Evolutionary conservation across 345 rosid species (phyloP), one percentile per base, ranked within the genome.

Genomic region (Murraya paniculata): DNA sequence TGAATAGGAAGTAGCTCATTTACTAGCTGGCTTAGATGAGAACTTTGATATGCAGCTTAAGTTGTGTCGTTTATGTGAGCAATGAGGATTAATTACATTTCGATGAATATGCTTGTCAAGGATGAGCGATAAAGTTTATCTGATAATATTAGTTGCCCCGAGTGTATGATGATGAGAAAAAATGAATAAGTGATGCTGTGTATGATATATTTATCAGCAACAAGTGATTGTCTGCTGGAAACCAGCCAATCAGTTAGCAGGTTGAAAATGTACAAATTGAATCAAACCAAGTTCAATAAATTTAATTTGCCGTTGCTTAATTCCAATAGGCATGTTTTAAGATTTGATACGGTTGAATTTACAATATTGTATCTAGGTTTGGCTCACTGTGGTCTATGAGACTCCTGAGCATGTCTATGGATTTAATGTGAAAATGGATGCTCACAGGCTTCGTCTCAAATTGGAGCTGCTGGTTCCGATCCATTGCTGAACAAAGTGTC

Each of bases 391-490:
- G n/a, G 9, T 67, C 48, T 48, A 9, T 73, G 80, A 76, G 76
- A 78, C 50, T 60, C 45, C 68, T 27, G 66, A 24, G 76, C 59
- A 48, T 61, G 55, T 60, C n/a, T 68, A 33, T 36, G 59, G 58
- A 68, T 61, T 78, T 83, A 58, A 75, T 77, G 82, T 84, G 68
- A 76, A 81, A 64, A 80, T 80, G 81, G 72, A 73, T 83, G 81
- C 77, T 84, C 39, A 70, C 83, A 95, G 98, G 98, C 94, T 74
- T 86, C 91, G 76, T 82, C 90, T 68, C 81, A 86, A 86, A 92
- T 82, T 82, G 96, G 91, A 85, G 94, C 97, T 77, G 88, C 93
- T 79, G 98, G 90, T 39, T 86, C 98, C 78, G 97, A 95, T 83
- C 91, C 97, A 9, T 35, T 92, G 71, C 76, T 82, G 30, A 88